Evolutionary conservation across 768 basidiomycete species (phyloP), one percentile per base, ranked within the genome.

Genomic region (Auriscalpium microsporum): DNA sequence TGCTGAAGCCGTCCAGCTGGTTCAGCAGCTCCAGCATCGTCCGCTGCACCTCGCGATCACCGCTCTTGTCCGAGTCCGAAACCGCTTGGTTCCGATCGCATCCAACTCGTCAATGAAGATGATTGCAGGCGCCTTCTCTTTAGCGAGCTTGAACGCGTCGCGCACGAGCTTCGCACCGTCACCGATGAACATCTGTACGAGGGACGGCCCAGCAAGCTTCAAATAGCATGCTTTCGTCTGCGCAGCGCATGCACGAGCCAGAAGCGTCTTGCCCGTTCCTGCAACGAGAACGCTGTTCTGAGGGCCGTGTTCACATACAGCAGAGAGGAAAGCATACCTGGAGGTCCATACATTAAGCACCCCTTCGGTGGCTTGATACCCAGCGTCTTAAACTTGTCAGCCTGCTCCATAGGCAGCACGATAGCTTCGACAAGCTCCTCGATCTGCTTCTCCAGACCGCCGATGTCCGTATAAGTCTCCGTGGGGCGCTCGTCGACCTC

Each of bases 121-220:
- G 69, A 97, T 97, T n/a, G 94, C 89, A 7, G 94, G 94, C 1
- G 94, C 90, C 66, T 98, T 97, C 78, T 96, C 90, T 72, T 97
- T 98, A 16, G 96, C 96, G 47, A 99, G 79, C 47, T 94, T 94
- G 68, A 99, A 98, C 3, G 95, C 95, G 65, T 99, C 96, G 47
- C 96, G 90, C 19, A 99, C 96, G 50, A 99, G 83, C 71, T 97
- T 98, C 53, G 96, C 96, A 65, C 96, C 96, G 69, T 98, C 96
- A 71, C 96, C 96, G 62, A 99, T 99, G 71, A 95, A 99, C 96
- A 98, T 99, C 72, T 99, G 96, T 11, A 99, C 96, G 52, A 99
- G 81, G 50, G 94, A 94, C 23, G 96, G 95, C 17, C 93, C 96
- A 37, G 96, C 96, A 28, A 99, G 82, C 71, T 99, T 98, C 61